Evolutionary conservation across 2,329 filamentous ascomycete genomes (phyloP).

Genomic region (Aureobasidium melanogenum): DNA sequence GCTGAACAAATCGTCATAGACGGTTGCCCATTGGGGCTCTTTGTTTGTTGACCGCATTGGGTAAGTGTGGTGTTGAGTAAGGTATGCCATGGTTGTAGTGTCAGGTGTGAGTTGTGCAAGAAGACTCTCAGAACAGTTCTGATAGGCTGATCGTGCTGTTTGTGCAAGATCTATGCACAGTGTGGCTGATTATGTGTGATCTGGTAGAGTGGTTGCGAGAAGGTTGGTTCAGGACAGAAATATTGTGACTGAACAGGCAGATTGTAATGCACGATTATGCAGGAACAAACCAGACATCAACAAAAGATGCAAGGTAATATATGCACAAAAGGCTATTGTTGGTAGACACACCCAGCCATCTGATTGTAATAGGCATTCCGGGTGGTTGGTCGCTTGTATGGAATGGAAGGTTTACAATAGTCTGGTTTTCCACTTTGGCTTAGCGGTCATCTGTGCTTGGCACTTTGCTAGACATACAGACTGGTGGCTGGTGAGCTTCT

Average conservation of each 20-base stretch:
- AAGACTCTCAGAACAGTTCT: too few species aligned
- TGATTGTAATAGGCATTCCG: neutral
- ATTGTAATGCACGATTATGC: conserved; percentile 5
- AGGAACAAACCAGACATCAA: conserved; percentile 4
- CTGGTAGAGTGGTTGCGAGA: neutral
- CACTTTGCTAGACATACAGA: neutral
- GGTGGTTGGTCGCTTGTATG: conserved; percentile 9
- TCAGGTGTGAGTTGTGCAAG: neutral
- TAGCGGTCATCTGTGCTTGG: neutral
- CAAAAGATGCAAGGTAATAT: conserved; percentile 10
- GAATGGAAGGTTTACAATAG: conserved; percentile 12
- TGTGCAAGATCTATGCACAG: neutral
- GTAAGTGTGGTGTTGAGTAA: conserved; percentile 9
- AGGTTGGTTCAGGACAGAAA: neutral
- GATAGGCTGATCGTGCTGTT: neutral
- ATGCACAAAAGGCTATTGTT: neutral
- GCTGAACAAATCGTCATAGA: conserved; percentile 54
- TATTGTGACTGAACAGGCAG: neutral
- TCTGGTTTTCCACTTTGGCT: neutral
- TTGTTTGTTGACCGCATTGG: conserved; percentile 35
- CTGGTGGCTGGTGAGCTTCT: neutral
- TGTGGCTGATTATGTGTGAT: neutral
- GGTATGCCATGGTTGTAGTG: conserved; percentile 7
- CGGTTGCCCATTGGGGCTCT: conserved; percentile 46
- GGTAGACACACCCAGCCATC: neutral